Evolutionary conservation across 1,284 basidiomycete genomes (phyloP).

Genomic region (Puccinia hordei): DNA sequence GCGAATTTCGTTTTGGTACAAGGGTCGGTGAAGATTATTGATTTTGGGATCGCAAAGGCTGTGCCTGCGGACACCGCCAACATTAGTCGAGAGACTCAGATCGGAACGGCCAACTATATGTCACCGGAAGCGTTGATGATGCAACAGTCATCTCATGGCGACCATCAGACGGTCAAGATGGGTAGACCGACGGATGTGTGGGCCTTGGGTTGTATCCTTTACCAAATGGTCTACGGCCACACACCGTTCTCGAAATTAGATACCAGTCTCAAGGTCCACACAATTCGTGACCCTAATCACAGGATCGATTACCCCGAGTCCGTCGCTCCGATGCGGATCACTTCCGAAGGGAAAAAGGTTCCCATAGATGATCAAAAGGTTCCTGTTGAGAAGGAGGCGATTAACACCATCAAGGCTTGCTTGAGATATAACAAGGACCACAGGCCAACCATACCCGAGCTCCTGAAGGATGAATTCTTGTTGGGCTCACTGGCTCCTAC

Average conservation of each 20-base stretch:
- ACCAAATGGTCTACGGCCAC: conserved; percentile 90
- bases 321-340: conserved; percentile 64
- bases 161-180: conserved; percentile 54
- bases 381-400: conserved; percentile 70
- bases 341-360: conserved; percentile 59
- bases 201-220: conserved; percentile 94
- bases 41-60: conserved; percentile 95
- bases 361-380: conserved; percentile 68
- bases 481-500: conserved; percentile 1
- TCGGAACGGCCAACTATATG: conserved; percentile 95
- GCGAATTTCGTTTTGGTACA: conserved; percentile 94
- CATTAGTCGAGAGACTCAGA: conserved; percentile 80
- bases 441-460: conserved; percentile 74
- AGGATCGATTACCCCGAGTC: conserved; percentile 75
- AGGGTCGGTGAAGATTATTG: conserved; percentile 88
- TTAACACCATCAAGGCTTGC: conserved; percentile 74
- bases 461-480: conserved; percentile 62
- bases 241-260: conserved; percentile 88
- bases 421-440: conserved; percentile 73
- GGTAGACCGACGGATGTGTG: conserved; percentile 83
- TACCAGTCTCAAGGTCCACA: conserved; percentile 81
- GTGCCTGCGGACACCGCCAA: conserved; percentile 97
- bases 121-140: conserved; percentile 72
- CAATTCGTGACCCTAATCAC: conserved; percentile 74
- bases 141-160: conserved; percentile 27